Base-by-base conservation (phyloP, 768 basidiomycete genomes). In the Sporobolomyces pararoseus region DNA sequence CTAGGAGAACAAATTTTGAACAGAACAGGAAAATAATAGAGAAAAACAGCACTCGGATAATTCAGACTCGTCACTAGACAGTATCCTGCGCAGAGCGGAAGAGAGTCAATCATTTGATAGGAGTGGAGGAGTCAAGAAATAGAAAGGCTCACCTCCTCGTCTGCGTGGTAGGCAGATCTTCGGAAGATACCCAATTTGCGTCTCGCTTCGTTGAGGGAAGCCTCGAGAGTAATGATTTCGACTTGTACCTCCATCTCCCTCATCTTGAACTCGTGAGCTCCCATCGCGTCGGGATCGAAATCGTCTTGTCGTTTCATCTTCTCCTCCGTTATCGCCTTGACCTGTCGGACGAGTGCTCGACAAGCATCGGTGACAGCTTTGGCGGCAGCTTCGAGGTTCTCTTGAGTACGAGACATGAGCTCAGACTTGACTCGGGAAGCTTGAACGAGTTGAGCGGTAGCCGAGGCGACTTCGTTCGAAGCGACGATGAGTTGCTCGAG, bases 231-330 rank as follows among this genome's bases (percentile, higher is more conserved):
- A 75, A 99, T 82, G 75, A 99, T 96, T 79, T 95, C 90, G n/a
- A 98, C 96, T 80, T 97, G 94, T 77, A 95, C 92, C 81, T 98
- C 96, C 93, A 99, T 97, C 85, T 98, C 95, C 57, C 88, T 85
- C 77, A 86, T 89, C 84, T 97, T 97, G 86, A 94, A 97, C 80
- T 99, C 94, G 77, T 96, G 83, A 50, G 83, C 87, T 4, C 91
- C 90, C 91, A 98, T 94, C 72, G 87, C 87, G 80, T 88, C 89
- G 82, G 91, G 97, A 80, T 90, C 87, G 60, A 85, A 84, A 17
- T 86, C 83, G n/a, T 89, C 87, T 72, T 94, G 90, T 61, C 88
- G 86, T 52, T 68, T 65, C 76, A 81, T 80, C 79, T 95, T 88
- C 79, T 86, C 86, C 50, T 91, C 89, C 31, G 93, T 88, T 72